phyloP scores from a whole-genome alignment of 208 protist species.

The Naegleria fowleri region DNA sequence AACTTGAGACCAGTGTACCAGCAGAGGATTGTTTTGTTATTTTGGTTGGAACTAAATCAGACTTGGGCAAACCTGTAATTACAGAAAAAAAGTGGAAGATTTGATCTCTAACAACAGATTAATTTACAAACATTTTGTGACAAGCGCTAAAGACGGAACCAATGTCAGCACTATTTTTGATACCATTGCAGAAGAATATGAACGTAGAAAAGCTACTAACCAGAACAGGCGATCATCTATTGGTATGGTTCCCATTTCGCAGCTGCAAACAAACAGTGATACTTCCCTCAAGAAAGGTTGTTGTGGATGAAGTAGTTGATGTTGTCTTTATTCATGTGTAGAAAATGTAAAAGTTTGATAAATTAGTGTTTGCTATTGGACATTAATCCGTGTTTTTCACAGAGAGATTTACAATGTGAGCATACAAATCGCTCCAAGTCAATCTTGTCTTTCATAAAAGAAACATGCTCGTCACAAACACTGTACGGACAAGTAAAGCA shows the following conservation, averaged over 20 bases:
- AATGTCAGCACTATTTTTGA: not conserved
- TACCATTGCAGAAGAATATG: not conserved
- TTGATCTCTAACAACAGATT: not conserved
- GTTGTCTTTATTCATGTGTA: too few species aligned
- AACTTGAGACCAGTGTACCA: not conserved
- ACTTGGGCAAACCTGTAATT: not conserved
- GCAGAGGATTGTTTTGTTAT: slow-evolving; percentile 1
- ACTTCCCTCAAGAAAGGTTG: not conserved
- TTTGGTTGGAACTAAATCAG: slow-evolving; percentile 7
- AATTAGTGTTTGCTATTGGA: too few species aligned
- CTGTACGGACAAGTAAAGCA: not conserved
- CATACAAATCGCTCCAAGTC: not conserved
- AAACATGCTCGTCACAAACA: not conserved
- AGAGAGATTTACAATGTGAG: not conserved
- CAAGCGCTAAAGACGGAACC: not conserved
- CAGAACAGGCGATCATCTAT: not conserved
- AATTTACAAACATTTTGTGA: not conserved
- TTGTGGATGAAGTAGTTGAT: not conserved
- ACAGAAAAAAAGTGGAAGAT: not conserved
- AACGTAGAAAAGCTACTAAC: not conserved
- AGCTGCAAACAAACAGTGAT: not conserved
- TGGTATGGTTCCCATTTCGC: not conserved
- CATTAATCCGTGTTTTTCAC: not conserved
- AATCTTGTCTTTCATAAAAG: not conserved
- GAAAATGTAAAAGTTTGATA: too few species aligned